phyloP scores from a whole-genome alignment of 2,329 filamentous ascomycete species.

The Aspergillus viridinutans region DNA sequence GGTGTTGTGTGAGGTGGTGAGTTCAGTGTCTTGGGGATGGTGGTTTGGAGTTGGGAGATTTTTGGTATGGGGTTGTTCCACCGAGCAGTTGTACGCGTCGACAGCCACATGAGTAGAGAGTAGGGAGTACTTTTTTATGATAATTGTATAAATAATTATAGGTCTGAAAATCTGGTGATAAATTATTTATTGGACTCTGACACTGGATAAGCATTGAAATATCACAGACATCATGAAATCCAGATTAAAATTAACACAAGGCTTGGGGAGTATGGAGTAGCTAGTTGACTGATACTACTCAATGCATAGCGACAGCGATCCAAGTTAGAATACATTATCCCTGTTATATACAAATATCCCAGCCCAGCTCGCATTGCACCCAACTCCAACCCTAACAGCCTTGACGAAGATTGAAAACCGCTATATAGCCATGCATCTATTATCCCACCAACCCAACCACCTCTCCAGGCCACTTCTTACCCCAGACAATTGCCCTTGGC shows the following conservation, averaged over 20 bases:
- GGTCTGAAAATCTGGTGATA: too few relatives aligned
- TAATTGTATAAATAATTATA: too few relatives aligned
- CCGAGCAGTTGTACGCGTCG: not conserved
- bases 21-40: not conserved
- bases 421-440: constrained; percentile 1
- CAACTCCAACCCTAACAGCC: not conserved
- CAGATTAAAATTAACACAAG: too few relatives aligned
- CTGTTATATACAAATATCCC: not conserved
- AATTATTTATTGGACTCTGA: too few relatives aligned
- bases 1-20: not conserved
- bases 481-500: constrained; percentile 75
- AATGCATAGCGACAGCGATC: not conserved
- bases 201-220: too few relatives aligned
- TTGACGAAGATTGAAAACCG: not conserved
- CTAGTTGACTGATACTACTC: too few relatives aligned
- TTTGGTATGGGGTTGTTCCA: not conserved
- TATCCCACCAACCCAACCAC: constrained; percentile 69
- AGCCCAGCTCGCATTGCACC: not conserved
- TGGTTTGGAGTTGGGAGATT: not conserved
- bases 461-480: constrained; percentile 74
- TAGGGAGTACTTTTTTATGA: too few relatives aligned
- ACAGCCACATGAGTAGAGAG: not conserved
- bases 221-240: too few relatives aligned
- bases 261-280: too few relatives aligned
- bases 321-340: not conserved